Conservation (phyloP, 371 early-diverging fungal species). For the Zychaea mexicana region DNA sequence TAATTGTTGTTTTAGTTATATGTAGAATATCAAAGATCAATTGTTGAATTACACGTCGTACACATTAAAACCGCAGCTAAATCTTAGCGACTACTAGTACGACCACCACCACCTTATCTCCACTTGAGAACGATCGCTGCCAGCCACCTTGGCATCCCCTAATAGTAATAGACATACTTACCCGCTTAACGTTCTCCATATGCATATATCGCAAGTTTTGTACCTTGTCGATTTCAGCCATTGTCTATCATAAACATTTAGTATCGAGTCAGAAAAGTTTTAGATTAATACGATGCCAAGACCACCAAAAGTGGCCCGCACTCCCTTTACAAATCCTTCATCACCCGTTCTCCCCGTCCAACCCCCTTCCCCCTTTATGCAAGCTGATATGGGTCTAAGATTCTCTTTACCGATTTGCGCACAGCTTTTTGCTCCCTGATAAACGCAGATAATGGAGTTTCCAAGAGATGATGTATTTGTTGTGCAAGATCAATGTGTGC, state of each 20-base stretch:
- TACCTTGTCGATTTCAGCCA: slow-evolving; percentile 14
- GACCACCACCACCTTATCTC: no score
- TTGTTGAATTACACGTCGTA: no score
- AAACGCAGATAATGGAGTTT: slow-evolving; percentile 23
- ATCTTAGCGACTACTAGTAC: no score
- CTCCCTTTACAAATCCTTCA: neutral
- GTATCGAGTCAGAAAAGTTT: no score
- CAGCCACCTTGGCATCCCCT: no score
- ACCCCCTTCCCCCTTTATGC: neutral
- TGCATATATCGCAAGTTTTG: slow-evolving; percentile 19
- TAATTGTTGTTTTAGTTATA: no score
- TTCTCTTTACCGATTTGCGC: slow-evolving; percentile 21
- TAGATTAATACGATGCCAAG: neutral
- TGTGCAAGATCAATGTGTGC: slow-evolving; percentile 34
- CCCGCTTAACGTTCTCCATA: slow-evolving; percentile 21
- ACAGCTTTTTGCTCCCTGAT: slow-evolving; percentile 25
- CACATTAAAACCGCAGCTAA: no score
- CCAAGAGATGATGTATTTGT: slow-evolving; percentile 27
- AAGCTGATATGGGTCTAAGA: neutral
- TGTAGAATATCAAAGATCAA: no score
- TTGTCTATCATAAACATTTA: slow-evolving; percentile 13
- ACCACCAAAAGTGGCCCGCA: neutral
- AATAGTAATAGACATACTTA: no score
- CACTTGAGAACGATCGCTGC: no score
- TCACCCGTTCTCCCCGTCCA: neutral